Percentiles rank a stretch among this genome's conserved stretches.
Conservation (phyloP, 2,329 filamentous ascomycete species). For the Neophaeococcomyces aloes region DNA sequence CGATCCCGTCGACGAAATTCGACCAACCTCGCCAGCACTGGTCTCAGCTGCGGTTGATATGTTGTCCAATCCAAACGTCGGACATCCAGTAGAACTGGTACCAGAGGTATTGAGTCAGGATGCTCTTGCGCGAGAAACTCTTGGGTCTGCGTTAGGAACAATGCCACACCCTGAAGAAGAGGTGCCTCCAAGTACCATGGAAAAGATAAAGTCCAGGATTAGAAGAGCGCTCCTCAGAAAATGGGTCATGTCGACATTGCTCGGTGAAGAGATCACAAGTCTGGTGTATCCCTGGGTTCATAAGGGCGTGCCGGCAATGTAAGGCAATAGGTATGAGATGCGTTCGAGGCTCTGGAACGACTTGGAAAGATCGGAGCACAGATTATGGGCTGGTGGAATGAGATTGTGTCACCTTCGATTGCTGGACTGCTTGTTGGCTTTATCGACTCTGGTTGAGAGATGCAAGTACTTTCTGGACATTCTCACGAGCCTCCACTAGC, state of each 20-base stretch:
- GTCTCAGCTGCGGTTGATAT: too few relatives aligned
- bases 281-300: constrained; percentile 13
- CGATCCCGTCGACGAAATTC: too few relatives aligned
- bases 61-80: too few relatives aligned
- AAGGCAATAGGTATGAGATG: background rate
- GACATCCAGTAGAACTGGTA: background rate
- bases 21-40: too few relatives aligned
- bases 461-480: constrained; percentile 34
- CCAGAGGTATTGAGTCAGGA: background rate
- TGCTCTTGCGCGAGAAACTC: background rate
- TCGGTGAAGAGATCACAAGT: constrained; percentile 14
- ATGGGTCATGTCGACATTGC: background rate
- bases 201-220: background rate
- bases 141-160: background rate
- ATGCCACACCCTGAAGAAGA: background rate
- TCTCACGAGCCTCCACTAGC: constrained; percentile 39
- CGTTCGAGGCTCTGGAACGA: background rate
- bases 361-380: background rate
- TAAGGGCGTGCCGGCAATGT: background rate
- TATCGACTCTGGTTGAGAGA: constrained; percentile 23
- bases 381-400: background rate
- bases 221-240: background rate
- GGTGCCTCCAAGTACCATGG: background rate
- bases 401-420: background rate
- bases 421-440: constrained; percentile 7